A percentile compares a stretch with the other conserved stretches of the same genome.
Evolutionary conservation across 805 yeast genomes (phyloP).

Genomic region (Teunomyces barrocoloradensis): DNA sequence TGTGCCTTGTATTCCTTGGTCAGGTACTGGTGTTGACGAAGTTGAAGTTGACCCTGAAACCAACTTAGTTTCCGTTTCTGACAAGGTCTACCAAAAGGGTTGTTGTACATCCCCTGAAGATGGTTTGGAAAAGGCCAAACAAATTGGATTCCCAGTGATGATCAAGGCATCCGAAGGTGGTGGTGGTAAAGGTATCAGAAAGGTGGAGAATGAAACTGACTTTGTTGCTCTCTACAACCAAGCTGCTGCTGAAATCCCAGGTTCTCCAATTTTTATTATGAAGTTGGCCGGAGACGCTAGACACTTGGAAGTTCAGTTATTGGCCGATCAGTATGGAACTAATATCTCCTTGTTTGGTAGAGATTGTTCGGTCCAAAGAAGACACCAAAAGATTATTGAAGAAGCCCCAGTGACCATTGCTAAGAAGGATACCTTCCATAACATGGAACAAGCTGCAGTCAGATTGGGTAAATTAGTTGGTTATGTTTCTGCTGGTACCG

Average conservation of each 20-base stretch:
- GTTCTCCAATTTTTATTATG: constrained; percentile 98
- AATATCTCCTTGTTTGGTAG: constrained; percentile 97
- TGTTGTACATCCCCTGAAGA: constrained; percentile 85
- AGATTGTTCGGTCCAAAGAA: constrained; percentile 99
- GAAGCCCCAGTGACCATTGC: constrained; percentile 99
- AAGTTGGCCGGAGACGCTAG: constrained; percentile 95
- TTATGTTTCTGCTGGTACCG: constrained; percentile 98
- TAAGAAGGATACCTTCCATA: constrained; percentile 73
- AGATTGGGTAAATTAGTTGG: constrained; percentile 96
- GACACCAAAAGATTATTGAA: constrained; percentile 98
- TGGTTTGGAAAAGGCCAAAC: constrained; percentile 79
- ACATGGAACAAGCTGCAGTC: constrained; percentile 97
- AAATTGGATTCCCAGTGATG: constrained; percentile 98
- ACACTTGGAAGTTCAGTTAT: constrained; percentile 95
- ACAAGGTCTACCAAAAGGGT: constrained; percentile 80
- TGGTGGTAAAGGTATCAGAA: constrained; percentile 99
- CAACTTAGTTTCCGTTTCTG: constrained; percentile 85
- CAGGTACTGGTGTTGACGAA: constrained; percentile 93
- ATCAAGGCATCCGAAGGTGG: constrained; percentile 99
- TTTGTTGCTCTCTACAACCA: constrained; percentile 78
- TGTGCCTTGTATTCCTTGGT: constrained; percentile 99
- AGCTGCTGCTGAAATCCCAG: constrained; percentile 97
- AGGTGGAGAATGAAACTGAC: constrained; percentile 81
- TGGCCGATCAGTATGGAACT: constrained; percentile 98
- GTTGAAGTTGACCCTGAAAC: constrained; percentile 68